A percentile compares a stretch with the other conserved stretches of the same genome.
These are phyloP conservation scores for Rhizoclosmatium sp. DNA, from an alignment of 192 early-diverging fungal species.

Conservation along the genomic window DNA sequence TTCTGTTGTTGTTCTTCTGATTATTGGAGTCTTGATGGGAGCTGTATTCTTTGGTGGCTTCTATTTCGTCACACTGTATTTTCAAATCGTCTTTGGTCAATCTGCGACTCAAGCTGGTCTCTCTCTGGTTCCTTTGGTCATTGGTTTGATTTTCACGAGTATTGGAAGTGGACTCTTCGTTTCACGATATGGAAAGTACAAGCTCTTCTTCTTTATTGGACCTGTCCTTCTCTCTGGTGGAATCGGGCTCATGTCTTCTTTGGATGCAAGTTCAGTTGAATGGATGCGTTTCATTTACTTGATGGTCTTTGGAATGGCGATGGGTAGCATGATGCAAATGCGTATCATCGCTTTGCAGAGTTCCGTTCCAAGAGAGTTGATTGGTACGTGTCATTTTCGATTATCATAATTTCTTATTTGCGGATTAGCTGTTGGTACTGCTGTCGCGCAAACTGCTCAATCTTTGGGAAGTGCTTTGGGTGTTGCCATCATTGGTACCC, in stretches of 20 bases:
- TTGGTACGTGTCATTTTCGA: no score
- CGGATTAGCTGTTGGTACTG: slow-evolving; percentile 57
- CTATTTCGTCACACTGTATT: slow-evolving; percentile 73
- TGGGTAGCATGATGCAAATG: slow-evolving; percentile 36
- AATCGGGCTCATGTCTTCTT: slow-evolving; percentile 19
- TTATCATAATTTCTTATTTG: no score
- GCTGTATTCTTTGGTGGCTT: slow-evolving; percentile 45
- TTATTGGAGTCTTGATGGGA: slow-evolving; percentile 36
- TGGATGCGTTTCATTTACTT: slow-evolving; percentile 11
- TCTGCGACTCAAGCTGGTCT: slow-evolving; percentile 73
- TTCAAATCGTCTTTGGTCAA: slow-evolving; percentile 79
- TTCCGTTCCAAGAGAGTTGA: slow-evolving; percentile 64
- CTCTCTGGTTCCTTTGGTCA: slow-evolving; percentile 72
- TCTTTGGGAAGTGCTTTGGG: slow-evolving; percentile 54
- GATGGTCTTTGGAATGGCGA: slow-evolving; percentile 33
- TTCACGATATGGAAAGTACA: slow-evolving; percentile 26
- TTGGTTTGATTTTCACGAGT: slow-evolving; percentile 69
- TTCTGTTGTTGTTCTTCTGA: slow-evolving; percentile 28
- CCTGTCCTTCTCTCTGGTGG: slow-evolving; percentile 19
- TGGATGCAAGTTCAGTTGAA: background rate
- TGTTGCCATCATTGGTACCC: background rate
- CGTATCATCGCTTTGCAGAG: slow-evolving; percentile 33
- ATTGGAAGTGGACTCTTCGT: slow-evolving; percentile 51
- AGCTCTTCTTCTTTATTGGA: slow-evolving; percentile 29
- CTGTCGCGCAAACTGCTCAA: slow-evolving; percentile 69